These are phyloP conservation scores for Podospora pseudopauciseta DNA, from an alignment of 495 filamentous ascomycete genomes.

Conservation along the genomic window DNA sequence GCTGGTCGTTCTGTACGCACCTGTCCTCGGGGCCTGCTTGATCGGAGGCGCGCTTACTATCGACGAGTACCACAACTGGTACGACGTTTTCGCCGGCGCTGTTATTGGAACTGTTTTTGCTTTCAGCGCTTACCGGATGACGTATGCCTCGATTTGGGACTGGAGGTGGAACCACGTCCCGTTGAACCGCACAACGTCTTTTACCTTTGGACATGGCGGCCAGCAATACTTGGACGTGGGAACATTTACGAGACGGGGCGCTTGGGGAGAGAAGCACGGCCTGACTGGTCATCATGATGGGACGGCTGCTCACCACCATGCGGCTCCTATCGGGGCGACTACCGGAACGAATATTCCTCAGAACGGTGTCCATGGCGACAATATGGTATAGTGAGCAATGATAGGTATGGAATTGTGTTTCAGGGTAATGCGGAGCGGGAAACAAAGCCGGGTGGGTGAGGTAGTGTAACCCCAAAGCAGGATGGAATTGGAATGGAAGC, in stretches of 20 bases:
- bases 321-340: not conserved
- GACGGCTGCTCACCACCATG: not conserved
- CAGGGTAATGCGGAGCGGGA: no score
- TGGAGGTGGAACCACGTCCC: constrained; percentile 54
- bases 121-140: constrained; percentile 55
- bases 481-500: not conserved
- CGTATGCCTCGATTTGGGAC: constrained; percentile 57
- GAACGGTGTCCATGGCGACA: not conserved
- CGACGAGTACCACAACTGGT: constrained; percentile 60
- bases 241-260: not conserved
- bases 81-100: constrained; percentile 56
- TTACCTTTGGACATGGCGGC: constrained; percentile 9
- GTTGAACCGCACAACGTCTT: constrained; percentile 24
- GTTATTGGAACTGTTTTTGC: constrained; percentile 57
- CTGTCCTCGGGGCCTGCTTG: constrained; percentile 54
- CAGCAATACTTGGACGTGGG: not conserved
- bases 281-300: not conserved
- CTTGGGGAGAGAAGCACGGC: not conserved
- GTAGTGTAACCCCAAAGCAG: no score
- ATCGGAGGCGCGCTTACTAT: constrained; percentile 60
- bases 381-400: not conserved
- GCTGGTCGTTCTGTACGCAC: constrained; percentile 30
- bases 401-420: no score
- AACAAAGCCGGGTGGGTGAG: no score
- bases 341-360: not conserved